Conservation (phyloP, 495 filamentous ascomycete species). For the Penicillium chermesinum region DNA sequence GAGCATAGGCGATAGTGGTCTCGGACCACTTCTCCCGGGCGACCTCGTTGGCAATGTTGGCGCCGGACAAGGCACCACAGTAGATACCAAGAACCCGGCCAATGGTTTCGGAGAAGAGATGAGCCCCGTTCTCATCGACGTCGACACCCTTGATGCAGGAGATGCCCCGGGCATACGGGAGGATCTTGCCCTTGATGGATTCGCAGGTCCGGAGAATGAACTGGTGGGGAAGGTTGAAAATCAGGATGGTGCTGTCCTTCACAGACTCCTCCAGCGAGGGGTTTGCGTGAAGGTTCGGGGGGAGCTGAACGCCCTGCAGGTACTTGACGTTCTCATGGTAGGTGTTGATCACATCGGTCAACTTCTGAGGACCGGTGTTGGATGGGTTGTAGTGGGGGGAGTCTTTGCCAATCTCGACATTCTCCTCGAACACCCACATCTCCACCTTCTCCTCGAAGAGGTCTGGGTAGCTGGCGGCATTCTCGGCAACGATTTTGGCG, state of each 20-base stretch:
- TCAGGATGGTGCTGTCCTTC: conserved; percentile 73
- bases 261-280: conserved; percentile 80
- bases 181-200: conserved; percentile 78
- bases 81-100: conserved; percentile 88
- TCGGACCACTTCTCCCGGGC: conserved; percentile 94
- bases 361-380: conserved; percentile 65
- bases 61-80: conserved; percentile 91
- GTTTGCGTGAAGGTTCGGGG: conserved; percentile 81
- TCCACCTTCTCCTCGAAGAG: conserved; percentile 84
- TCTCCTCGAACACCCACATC: conserved; percentile 97
- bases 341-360: conserved; percentile 86
- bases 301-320: conserved; percentile 79
- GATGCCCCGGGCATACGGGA: conserved; percentile 88
- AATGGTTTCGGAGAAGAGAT: conserved; percentile 92
- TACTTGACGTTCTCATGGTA: conserved; percentile 98
- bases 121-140: conserved; percentile 74
- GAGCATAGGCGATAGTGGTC: conserved; percentile 94
- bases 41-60: conserved; percentile 95
- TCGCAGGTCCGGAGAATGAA: conserved; percentile 88
- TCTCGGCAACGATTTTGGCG: conserved; percentile 94
- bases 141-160: conserved; percentile 98
- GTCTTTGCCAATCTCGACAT: conserved; percentile 63
- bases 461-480: conserved; percentile 66
- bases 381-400: conserved; percentile 56
- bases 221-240: conserved; percentile 98